Evolutionary conservation across 176 grass and related monocot species (phyloP), one percentile per base, ranked within the genome.

Genomic region (Oryza brachyantha): DNA sequence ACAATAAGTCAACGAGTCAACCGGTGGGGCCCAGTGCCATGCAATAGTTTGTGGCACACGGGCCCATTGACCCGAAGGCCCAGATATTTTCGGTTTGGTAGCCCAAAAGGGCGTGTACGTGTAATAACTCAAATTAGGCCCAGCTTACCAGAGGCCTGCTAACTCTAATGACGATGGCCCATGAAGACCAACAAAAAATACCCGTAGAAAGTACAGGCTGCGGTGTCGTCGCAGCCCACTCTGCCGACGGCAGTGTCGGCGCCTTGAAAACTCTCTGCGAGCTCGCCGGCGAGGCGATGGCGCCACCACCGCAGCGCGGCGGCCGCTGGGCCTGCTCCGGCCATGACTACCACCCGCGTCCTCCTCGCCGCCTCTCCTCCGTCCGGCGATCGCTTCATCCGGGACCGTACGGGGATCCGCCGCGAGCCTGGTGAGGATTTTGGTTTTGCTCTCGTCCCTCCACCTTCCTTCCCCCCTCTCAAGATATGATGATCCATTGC

Each of bases 381-480:
- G 0, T 5, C 26, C n/a, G 16, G 61, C 21, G 19, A 66, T 45
- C 70, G 10, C 45, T 66, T 72, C 24, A 10, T 0, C 28, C 28
- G 10, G 22, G 21, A 67, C 14, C n/a, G n/a, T n/a, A 27, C 3
- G 13, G 11, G 21, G 45, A 2, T 8, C 50, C 38, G 13, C 31
- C 11, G 76, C 41, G 25, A 17, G 39, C 38, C 59, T 25, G 69
- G 76, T 86, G 48, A 58, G 75, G 46, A 60, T 50, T 46, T 68
- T 29, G 2, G n/a, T n/a, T n/a, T n/a, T n/a, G n/a, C n/a, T n/a
- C n/a, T n/a, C n/a, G n/a, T n/a, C n/a, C n/a, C 21, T 55, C n/a
- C 1, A 25, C 63, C 36, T 12, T 55, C 41, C 39, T 10, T 8
- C 8, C 39, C 80, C 25, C 10, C 70, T 64, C 29, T 10, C 31